Conservation (phyloP, 768 basidiomycete genomes). For the Hygrocybe coccinea region DNA sequence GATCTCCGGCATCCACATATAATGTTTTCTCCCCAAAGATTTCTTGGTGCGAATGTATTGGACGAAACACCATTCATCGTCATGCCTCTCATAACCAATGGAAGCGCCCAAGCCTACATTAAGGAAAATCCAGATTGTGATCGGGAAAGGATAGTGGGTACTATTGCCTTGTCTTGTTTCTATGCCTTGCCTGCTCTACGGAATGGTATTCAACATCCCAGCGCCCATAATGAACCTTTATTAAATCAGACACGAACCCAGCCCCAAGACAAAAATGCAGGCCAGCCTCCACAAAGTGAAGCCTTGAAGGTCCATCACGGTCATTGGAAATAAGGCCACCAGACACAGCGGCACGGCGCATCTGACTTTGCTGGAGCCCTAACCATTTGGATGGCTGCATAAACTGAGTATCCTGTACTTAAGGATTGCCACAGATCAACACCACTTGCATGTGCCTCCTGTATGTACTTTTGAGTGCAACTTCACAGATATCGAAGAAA, state of each 20-base stretch:
- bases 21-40: not conserved
- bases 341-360: slow-evolving; percentile 39
- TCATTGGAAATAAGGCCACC: slow-evolving; percentile 40
- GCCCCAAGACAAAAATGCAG: slow-evolving; percentile 54
- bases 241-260: no score
- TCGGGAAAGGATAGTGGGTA: slow-evolving; percentile 17
- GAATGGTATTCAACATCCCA: no score
- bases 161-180: not conserved
- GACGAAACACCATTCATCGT: slow-evolving; percentile 25
- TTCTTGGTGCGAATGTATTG: slow-evolving; percentile 22
- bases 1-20: slow-evolving; percentile 20
- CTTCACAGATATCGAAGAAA: slow-evolving; percentile 38
- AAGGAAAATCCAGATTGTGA: slow-evolving; percentile 15
- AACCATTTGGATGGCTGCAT: slow-evolving; percentile 52
- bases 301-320: slow-evolving; percentile 32
- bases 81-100: slow-evolving; percentile 19
- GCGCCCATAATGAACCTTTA: no score
- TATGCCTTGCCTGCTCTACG: no score
- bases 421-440: slow-evolving; percentile 36
- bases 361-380: slow-evolving; percentile 41
- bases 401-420: slow-evolving; percentile 37
- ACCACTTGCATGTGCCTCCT: slow-evolving; percentile 35
- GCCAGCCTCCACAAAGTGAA: slow-evolving; percentile 52
- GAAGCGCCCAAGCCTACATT: slow-evolving; percentile 17
- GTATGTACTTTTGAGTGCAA: slow-evolving; percentile 37